phyloP scores from a whole-genome alignment of 1,284 basidiomycete species.

The Leccinum pseudoinsigne region DNA sequence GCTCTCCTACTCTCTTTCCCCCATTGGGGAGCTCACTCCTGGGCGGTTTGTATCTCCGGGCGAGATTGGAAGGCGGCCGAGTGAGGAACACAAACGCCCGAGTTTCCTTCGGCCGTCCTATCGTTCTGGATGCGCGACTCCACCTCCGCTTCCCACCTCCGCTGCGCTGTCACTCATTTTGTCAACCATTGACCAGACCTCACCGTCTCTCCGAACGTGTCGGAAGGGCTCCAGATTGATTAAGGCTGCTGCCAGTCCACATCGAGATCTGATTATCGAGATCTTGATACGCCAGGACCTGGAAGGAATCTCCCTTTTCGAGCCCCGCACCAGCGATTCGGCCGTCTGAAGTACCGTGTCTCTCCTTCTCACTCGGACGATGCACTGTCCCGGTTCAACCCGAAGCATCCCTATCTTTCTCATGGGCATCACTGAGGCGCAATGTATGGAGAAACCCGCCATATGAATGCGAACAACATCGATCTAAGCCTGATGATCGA shows the following conservation, averaged over 20 bases:
- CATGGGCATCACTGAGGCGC: not conserved
- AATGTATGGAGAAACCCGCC: not conserved
- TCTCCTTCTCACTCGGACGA: not conserved
- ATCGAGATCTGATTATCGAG: not conserved
- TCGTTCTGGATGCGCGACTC: not conserved
- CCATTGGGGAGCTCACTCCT: not conserved
- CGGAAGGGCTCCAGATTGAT: not conserved
- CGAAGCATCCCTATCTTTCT: not conserved
- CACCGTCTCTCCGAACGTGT: not conserved
- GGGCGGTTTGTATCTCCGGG: not conserved
- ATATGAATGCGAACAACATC: not conserved
- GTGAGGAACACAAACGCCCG: not conserved
- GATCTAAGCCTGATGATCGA: constrained; percentile 1
- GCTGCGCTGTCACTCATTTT: not conserved
- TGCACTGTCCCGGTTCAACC: not conserved
- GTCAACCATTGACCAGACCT: not conserved
- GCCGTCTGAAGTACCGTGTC: not conserved
- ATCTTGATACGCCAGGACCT: not conserved
- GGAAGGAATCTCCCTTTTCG: not conserved
- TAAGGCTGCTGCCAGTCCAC: not conserved
- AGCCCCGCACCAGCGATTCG: not conserved
- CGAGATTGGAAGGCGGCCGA: not conserved
- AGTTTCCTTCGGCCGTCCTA: not conserved
- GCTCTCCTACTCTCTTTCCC: not conserved
- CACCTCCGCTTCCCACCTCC: not conserved